Evolutionary conservation across 2,329 filamentous ascomycete species (phyloP).

Genomic region (Aureobasidium sp.): DNA sequence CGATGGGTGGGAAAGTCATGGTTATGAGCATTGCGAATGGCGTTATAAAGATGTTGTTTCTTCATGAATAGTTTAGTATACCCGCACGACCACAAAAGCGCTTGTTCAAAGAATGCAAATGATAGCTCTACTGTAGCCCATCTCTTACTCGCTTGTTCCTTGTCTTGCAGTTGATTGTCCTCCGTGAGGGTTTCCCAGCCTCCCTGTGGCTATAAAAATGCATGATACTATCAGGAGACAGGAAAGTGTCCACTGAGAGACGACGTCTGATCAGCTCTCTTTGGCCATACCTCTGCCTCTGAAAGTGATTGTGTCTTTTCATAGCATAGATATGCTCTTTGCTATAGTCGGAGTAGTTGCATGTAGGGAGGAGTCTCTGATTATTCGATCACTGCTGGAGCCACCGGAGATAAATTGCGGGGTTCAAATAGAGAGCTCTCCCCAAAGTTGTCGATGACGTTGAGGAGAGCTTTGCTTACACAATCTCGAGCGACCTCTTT

Average conservation of each 20-base stretch:
- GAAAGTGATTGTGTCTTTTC: neutral
- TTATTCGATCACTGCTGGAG: neutral
- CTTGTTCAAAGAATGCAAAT: neutral
- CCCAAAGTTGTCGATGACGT: neutral
- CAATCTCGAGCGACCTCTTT: neutral
- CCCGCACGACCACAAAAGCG: neutral
- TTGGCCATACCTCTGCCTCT: too few species aligned
- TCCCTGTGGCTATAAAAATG: neutral
- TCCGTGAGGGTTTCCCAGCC: too few species aligned
- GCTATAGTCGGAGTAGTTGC: too few species aligned
- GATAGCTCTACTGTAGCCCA: neutral
- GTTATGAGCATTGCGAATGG: neutral
- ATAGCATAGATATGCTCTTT: neutral
- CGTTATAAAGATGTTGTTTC: neutral
- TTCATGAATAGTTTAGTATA: neutral
- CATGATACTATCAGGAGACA: neutral
- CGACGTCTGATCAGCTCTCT: too few species aligned
- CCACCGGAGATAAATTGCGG: constrained; percentile 3
- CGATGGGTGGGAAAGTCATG: neutral
- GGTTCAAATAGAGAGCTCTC: neutral
- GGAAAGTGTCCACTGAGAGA: too few species aligned
- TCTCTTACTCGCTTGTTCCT: neutral
- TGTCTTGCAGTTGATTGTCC: too few species aligned
- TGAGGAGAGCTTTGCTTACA: neutral
- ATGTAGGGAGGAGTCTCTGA: neutral